Evolutionary conservation across 495 filamentous ascomycete genomes (phyloP).

Genomic region (Parathielavia appendiculata): DNA sequence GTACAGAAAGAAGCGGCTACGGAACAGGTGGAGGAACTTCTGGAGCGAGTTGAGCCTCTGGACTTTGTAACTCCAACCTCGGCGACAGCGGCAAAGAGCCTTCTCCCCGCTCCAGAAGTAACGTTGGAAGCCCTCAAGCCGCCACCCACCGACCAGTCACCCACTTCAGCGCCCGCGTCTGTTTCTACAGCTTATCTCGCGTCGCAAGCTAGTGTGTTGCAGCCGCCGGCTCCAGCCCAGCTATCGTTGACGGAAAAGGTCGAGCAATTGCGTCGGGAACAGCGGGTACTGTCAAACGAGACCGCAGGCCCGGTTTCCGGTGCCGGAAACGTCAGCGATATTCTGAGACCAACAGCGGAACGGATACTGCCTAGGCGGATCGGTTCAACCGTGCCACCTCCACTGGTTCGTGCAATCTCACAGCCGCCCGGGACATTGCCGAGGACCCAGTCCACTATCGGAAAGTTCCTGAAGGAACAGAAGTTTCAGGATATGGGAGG

Average conservation of each 20-base stretch:
- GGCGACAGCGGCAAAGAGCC: constrained; percentile 17
- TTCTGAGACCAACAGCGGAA: constrained; percentile 28
- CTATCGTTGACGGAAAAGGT: constrained; percentile 45
- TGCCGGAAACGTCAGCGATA: constrained; percentile 17
- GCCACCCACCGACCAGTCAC: constrained; percentile 11
- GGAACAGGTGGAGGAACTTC: constrained; percentile 21
- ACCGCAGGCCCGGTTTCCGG: constrained; percentile 17
- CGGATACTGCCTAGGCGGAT: constrained; percentile 40
- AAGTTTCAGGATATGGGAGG: constrained; percentile 28
- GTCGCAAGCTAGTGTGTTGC: constrained; percentile 1
- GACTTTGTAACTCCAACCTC: constrained; percentile 60
- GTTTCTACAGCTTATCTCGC: neutral
- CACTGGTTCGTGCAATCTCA: constrained; percentile 63
- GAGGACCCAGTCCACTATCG: constrained; percentile 30
- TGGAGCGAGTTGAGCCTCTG: constrained; percentile 60
- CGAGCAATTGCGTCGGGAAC: constrained; percentile 44
- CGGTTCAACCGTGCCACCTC: constrained; percentile 51
- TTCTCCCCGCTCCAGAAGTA: constrained; percentile 15
- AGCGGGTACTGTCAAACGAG: constrained; percentile 32
- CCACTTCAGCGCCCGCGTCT: constrained; percentile 4
- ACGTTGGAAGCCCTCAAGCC: constrained; percentile 5
- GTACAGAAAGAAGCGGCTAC: constrained; percentile 18
- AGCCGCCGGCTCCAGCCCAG: constrained; percentile 8
- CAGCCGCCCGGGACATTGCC: constrained; percentile 51
- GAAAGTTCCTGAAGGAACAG: constrained; percentile 35